Conservation (phyloP, 1,284 basidiomycete species). For the Peniophora sp. region DNA sequence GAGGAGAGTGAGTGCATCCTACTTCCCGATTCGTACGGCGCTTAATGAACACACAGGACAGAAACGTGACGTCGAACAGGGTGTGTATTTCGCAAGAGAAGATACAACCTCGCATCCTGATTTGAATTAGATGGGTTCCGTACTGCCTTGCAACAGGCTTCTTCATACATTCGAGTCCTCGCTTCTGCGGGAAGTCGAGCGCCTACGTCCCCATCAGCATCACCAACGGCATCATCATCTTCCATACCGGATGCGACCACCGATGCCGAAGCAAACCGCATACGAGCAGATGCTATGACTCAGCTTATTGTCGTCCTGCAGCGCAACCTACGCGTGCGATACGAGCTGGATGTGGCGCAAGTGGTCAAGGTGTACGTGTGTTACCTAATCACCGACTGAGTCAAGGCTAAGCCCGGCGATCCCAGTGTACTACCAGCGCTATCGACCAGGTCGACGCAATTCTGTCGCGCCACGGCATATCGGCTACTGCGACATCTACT, state of each 20-base stretch:
- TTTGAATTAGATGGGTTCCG: constrained; percentile 54
- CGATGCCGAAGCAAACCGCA: constrained; percentile 43
- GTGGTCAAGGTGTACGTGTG: constrained; percentile 61
- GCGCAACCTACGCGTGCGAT: constrained; percentile 67
- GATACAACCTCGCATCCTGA: neutral
- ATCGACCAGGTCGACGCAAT: constrained; percentile 66
- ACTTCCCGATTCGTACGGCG: neutral
- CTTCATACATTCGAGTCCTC: constrained; percentile 46
- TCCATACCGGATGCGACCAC: constrained; percentile 23
- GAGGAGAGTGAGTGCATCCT: constrained; percentile 43
- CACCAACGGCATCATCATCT: constrained; percentile 29
- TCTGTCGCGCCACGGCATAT: constrained; percentile 80
- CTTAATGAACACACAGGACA: constrained; percentile 4
- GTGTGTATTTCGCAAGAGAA: constrained; percentile 13
- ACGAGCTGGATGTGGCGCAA: constrained; percentile 66
- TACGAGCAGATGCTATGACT: constrained; percentile 56
- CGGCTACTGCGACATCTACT: constrained; percentile 79
- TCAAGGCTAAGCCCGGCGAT: constrained; percentile 6
- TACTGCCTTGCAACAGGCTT: constrained; percentile 57
- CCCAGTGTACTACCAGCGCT: constrained; percentile 68
- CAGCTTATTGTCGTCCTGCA: constrained; percentile 67
- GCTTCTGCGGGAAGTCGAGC: constrained; percentile 31
- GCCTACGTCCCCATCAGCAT: constrained; percentile 35
- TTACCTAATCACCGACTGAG: neutral
- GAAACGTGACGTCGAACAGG: constrained; percentile 18